Base-by-base conservation (phyloP, 495 filamentous ascomycete species). In the Neurospora sp. region DNA sequence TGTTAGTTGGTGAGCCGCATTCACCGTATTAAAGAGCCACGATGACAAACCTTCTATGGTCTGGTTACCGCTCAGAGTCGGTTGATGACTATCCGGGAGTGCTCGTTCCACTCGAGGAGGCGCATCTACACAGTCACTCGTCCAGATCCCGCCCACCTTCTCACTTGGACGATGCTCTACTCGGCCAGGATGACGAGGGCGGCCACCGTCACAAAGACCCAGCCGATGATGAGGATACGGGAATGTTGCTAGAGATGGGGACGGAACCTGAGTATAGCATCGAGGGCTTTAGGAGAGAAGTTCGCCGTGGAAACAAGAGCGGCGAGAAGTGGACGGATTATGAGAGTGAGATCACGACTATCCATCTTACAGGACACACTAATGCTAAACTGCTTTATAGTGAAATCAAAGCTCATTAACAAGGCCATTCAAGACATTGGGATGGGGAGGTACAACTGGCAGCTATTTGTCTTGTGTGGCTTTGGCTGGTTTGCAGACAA, bases 391-490 rank as follows among this genome's bases (percentile, higher is more conserved):
- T 80, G 82, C 42, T 83, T 69, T 27, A 10, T 68, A 88, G 85
- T 88, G 75, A 88, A 87, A 78, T 85, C 83, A 0, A 87, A 88
- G 71, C 83, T 90, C 69, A 87, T 94, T 72, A 94, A 93, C 79
- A 87, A 88, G 70, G 91, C 91, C 3, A 89, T 93, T 70, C 91
- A 92, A 72, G 93, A 95, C 79, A 94, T 96, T 75, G 93, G 93
- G 8, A 96, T 95, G 90, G 93, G 93, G 53, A 85, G 86, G 41
- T 97, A 96, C 76, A 92, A 97, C 77, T 95, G 91, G 92, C 86
- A 92, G 76, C 81, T 96, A 14, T 96, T 97, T 80, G 84, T 89
- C 68, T 85, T 97, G 0, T 93, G 91, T 74, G 93, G 93, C 0
- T 95, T 93, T 81, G 93, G 92, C 18, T 95, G 87, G 88, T 86